These are phyloP conservation scores for Ajuga chamaepitys DNA, from an alignment of 257 asterid genomes.

Conservation along the genomic window DNA sequence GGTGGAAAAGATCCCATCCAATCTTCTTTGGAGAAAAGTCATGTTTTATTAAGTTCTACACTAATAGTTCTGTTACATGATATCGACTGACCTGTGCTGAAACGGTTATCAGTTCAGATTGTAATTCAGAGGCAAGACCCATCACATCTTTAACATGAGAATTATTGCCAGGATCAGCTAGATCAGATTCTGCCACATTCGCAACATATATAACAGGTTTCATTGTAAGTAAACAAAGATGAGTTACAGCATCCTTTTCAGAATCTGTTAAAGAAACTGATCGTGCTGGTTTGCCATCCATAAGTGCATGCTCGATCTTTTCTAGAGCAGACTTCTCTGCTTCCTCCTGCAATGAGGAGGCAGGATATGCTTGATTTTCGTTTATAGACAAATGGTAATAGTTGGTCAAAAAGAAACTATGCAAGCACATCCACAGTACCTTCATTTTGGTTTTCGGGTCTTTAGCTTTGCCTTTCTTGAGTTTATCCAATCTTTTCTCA, in stretches of 20 bases:
- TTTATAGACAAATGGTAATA: background rate
- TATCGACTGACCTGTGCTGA: constrained; percentile 85
- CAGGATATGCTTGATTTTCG: background rate
- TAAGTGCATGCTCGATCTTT: constrained; percentile 55
- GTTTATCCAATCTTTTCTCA: constrained; percentile 93
- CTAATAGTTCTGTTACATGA: constrained; percentile 4
- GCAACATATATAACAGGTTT: constrained; percentile 93
- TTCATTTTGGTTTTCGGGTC: constrained; percentile 80
- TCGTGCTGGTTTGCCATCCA: constrained; percentile 98
- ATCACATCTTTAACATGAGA: constrained; percentile 69
- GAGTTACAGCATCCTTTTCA: constrained; percentile 71
- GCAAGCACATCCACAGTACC: constrained; percentile 34
- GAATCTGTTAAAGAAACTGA: constrained; percentile 69
- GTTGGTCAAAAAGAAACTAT: background rate
- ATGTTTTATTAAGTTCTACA: background rate
- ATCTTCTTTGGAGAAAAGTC: background rate
- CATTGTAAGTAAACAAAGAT: constrained; percentile 94
- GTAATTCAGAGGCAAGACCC: constrained; percentile 69
- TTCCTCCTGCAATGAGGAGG: constrained; percentile 65
- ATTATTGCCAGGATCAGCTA: constrained; percentile 71
- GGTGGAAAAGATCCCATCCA: constrained; percentile 10
- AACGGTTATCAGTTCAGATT: constrained; percentile 75
- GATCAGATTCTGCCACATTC: constrained; percentile 93
- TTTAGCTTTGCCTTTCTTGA: constrained; percentile 76
- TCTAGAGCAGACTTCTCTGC: constrained; percentile 91